Evolutionary conservation across 2,329 filamentous ascomycete species (phyloP), one percentile per base, ranked within the genome.

Genomic region (Ophiobolus disseminans): DNA sequence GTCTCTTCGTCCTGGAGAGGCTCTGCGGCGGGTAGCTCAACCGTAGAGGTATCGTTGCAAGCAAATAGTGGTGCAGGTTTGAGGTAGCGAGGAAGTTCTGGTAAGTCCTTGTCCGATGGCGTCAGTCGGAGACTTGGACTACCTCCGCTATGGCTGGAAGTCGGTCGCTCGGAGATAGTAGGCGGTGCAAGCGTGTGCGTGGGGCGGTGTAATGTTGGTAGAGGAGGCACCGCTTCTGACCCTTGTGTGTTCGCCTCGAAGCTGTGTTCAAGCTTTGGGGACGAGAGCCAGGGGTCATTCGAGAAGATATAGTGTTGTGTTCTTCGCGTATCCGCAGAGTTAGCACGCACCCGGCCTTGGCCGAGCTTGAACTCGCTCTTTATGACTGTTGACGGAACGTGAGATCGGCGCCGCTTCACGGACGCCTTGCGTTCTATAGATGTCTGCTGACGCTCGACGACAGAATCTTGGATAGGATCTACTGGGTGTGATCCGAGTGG

Each of bases 401-500:
- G 54, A 1, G 68, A 68, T 22, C 56, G 55, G n/a, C 62, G 56
- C 16, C 65, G 62, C 14, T 45, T 48, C 1, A 46, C 14, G 2
- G 40, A 40, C 11, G 23, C n/a, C 14, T 55, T 45, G 34, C 54
- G 49, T 7, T 46, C 36, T 9, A 40, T 45, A 17, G 55, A 28
- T 19, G 51, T 39, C 22, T 49, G 59, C 37, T 49, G 41, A 19
- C 60, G 45, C 35, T 57, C 49, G 9, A 61, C 50, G 11, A 48
- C 10, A 17, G 48, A 36, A 21, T 68, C 62, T 10, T 49, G 45
- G 4, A 45, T 32, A 20, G 56, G 53, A 20, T 64, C 56, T 5
- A 72, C 62, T 13, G 70, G 69, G 53, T 73, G 62, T 13, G 68
- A 72, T 20, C 64, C 44, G 22, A 73, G 56, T 11, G 70, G 70